Conservation (phyloP, 2,329 filamentous ascomycete species). For the Talaromyces sp. region DNA sequence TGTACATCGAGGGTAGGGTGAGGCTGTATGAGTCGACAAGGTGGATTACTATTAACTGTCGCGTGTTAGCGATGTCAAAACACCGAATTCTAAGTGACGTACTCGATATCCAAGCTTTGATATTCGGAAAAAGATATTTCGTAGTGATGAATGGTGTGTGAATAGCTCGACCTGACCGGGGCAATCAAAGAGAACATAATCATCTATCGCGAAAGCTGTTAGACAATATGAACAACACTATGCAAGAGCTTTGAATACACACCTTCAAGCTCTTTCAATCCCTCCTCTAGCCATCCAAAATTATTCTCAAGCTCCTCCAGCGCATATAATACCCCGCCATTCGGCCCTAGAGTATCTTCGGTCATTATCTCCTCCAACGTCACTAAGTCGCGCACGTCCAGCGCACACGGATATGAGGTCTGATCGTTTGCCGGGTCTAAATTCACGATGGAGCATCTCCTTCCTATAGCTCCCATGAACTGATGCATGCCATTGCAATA, state of each 20-base stretch:
- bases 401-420: slow-evolving; percentile 79
- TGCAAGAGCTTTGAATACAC: not conserved
- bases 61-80: not conserved
- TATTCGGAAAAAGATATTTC: slow-evolving; percentile 86
- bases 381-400: slow-evolving; percentile 85
- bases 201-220: slow-evolving; percentile 52
- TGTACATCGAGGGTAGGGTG: slow-evolving; percentile 88
- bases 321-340: slow-evolving; percentile 88
- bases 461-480: slow-evolving; percentile 92
- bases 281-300: slow-evolving; percentile 83
- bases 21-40: slow-evolving; percentile 92
- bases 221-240: not conserved
- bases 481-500: slow-evolving; percentile 99
- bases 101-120: slow-evolving; percentile 92
- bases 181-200: slow-evolving; percentile 94
- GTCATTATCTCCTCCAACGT: slow-evolving; percentile 94
- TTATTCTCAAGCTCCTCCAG: slow-evolving; percentile 94
- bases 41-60: slow-evolving; percentile 84
- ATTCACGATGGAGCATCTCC: slow-evolving; percentile 92
- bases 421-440: slow-evolving; percentile 95
- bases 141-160: slow-evolving; percentile 86
- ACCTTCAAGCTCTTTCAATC: slow-evolving; percentile 70
- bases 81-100: slow-evolving; percentile 37
- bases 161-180: slow-evolving; percentile 96
- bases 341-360: slow-evolving; percentile 83